These are phyloP conservation scores for Nigrograna mackinnonii DNA, from an alignment of 2,329 filamentous ascomycete species.

Conservation along the genomic window DNA sequence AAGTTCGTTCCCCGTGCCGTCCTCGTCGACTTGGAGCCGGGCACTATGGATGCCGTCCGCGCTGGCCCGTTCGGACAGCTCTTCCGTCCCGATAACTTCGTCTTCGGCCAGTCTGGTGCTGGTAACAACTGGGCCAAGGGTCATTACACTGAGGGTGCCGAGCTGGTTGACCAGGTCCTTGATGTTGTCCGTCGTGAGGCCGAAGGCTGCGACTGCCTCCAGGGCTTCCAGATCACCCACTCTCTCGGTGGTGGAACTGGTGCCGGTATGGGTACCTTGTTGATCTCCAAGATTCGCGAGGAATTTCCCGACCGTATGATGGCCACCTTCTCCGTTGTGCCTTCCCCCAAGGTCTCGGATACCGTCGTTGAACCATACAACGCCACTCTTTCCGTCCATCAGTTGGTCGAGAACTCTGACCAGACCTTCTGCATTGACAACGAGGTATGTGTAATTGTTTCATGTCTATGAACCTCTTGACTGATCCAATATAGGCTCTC, in stretches of 20 bases:
- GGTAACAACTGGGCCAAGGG: constrained; percentile 99
- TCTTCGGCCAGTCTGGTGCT: constrained; percentile 98
- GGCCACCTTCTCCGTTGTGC: constrained; percentile 98
- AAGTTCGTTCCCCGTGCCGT: constrained; percentile 99
- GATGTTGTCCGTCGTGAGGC: constrained; percentile 99
- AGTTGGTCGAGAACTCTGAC: constrained; percentile 99
- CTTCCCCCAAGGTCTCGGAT: constrained; percentile 98
- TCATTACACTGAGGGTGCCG: constrained; percentile 99
- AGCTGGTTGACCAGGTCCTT: constrained; percentile 96
- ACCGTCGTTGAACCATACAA: constrained; percentile 99
- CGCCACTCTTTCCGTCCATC: constrained; percentile 97
- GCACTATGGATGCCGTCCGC: constrained; percentile 99
- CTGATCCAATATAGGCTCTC: constrained; percentile 63
- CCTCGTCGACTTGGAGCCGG: constrained; percentile 98
- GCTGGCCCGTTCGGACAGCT: constrained; percentile 98
- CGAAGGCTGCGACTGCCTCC: constrained; percentile 98
- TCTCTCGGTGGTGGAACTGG: constrained; percentile 99
- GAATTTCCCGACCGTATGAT: constrained; percentile 99
- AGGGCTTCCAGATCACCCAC: constrained; percentile 99
- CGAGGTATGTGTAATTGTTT: constrained; percentile 63
- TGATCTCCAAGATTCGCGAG: constrained; percentile 99
- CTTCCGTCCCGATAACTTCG: constrained; percentile 99
- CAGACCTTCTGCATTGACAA: constrained; percentile 99
- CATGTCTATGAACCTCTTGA: constrained; percentile 3
- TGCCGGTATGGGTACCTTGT: constrained; percentile 99